Evolutionary conservation across 257 asterid genomes (phyloP), one percentile per base, ranked within the genome.

Genomic region (Jacaranda copaia): DNA sequence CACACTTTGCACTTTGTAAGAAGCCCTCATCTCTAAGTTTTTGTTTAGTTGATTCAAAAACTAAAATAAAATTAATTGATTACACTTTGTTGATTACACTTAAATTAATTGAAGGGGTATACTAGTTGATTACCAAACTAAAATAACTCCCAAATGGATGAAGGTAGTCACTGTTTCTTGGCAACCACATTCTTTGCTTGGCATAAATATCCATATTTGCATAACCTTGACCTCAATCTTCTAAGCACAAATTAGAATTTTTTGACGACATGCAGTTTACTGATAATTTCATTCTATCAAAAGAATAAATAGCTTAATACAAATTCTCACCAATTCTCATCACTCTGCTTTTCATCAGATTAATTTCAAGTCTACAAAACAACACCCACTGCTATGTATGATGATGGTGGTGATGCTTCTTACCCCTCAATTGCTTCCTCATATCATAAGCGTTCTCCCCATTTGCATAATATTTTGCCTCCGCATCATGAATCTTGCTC

Each of bases 381-480:
- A 96, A 80, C 98, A 93, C 15, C 97, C 97, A 60, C 97, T 98
- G 55, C 93, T 90, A n/a, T n/a, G n/a, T n/a, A 32, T 39, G 46
- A 56, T 25, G 32, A 25, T 25, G 32, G 32, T 89, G 96, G 79
- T 77, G 85, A 5, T 85, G 91, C 92, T 86, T 89, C 88, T 77
- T 89, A 57, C 93, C 96, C 85, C 89, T 93, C 85, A 96, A 81
- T 74, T 89, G 91, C 84, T 96, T 96, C 80, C 97, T 87, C 99
- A 96, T 96, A 82, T 93, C 99, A 77, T 93, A 96, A 36, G 99
- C 99, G 83, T 96, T 98, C 78, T 96, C 99, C 18, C 99, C 99
- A 75, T 96, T 98, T 2, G 99, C 98, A 69, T 96, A 96, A 79
- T 96, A 96, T 77, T 93, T 96, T 51, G 98, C 97, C 84, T 96